These are phyloP conservation scores for Rutidosis leptorrhynchoides DNA, from an alignment of 129 eudicot species.

Conservation along the genomic window DNA sequence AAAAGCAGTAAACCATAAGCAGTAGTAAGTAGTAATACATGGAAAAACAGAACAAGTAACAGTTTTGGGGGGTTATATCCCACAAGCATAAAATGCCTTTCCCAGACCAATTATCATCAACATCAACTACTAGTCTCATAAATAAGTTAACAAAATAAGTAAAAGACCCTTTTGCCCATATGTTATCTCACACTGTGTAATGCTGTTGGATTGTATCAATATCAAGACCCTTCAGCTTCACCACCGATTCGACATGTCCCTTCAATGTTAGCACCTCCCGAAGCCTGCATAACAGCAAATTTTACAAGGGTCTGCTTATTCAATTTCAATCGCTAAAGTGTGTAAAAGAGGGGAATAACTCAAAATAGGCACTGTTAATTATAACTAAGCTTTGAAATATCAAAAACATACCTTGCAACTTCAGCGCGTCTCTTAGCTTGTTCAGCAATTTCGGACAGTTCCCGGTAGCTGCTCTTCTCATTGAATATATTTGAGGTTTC, in stretches of 20 bases:
- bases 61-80: slow-evolving; percentile 33
- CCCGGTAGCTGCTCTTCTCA: slow-evolving; percentile 89
- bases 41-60: slow-evolving; percentile 30
- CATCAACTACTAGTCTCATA: slow-evolving; percentile 40
- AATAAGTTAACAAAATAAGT: slow-evolving; percentile 20
- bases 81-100: slow-evolving; percentile 25
- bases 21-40: slow-evolving; percentile 26
- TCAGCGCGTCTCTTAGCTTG: slow-evolving; percentile 99
- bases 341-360: too few relatives aligned
- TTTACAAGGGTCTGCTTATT: background rate
- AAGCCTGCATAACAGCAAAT: slow-evolving; percentile 43
- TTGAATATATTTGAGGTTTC: slow-evolving; percentile 65
- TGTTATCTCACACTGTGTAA: slow-evolving; percentile 64
- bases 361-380: too few relatives aligned
- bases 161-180: background rate
- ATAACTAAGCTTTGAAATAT: background rate
- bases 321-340: background rate
- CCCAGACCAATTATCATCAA: slow-evolving; percentile 32
- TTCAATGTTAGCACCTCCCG: slow-evolving; percentile 87
- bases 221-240: slow-evolving; percentile 90
- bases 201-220: slow-evolving; percentile 88
- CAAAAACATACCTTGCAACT: slow-evolving; percentile 67
- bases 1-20: slow-evolving; percentile 25
- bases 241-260: slow-evolving; percentile 96
- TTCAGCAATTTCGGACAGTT: slow-evolving; percentile 90